Conservation (phyloP, 495 filamentous ascomycete species). For the Staphylotrichum longicolle region DNA sequence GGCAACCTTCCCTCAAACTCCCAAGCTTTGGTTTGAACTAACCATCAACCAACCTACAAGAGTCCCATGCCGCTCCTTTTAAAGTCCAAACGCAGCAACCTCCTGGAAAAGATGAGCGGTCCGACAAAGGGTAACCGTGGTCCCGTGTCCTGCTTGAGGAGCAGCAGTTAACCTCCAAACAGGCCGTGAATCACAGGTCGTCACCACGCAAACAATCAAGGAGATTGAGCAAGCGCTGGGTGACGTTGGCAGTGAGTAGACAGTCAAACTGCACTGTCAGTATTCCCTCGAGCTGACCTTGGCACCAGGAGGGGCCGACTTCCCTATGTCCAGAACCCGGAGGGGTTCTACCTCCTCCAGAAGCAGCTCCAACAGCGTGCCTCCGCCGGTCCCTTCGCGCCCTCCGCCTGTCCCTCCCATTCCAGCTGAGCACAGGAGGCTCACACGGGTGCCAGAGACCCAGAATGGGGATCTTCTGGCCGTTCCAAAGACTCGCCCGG, state of each 20-base stretch:
- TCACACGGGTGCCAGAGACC: background rate
- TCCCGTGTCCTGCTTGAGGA: background rate
- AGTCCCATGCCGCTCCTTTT: background rate
- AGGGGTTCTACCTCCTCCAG: background rate
- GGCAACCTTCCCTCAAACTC: background rate
- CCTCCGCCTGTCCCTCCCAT: conserved; percentile 7
- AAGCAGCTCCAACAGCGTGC: background rate
- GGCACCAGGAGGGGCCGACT: conserved; percentile 9
- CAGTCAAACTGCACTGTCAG: background rate
- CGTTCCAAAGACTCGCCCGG: background rate
- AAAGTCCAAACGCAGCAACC: background rate
- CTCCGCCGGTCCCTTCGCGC: background rate
- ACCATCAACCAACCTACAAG: background rate
- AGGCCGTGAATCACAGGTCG: background rate
- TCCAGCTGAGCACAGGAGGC: background rate
- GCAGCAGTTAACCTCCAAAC: background rate
- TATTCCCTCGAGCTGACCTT: background rate
- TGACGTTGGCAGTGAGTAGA: conserved; percentile 21
- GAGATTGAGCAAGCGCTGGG: conserved; percentile 21
- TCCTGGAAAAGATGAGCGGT: background rate
- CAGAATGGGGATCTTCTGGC: background rate
- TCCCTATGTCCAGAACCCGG: conserved; percentile 5
- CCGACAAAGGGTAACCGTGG: background rate
- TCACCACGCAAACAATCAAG: conserved; percentile 9
- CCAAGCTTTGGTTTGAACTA: background rate